phyloP scores from a whole-genome alignment of 73 alveolate genomes.

The Uronychia binucleata region DNA sequence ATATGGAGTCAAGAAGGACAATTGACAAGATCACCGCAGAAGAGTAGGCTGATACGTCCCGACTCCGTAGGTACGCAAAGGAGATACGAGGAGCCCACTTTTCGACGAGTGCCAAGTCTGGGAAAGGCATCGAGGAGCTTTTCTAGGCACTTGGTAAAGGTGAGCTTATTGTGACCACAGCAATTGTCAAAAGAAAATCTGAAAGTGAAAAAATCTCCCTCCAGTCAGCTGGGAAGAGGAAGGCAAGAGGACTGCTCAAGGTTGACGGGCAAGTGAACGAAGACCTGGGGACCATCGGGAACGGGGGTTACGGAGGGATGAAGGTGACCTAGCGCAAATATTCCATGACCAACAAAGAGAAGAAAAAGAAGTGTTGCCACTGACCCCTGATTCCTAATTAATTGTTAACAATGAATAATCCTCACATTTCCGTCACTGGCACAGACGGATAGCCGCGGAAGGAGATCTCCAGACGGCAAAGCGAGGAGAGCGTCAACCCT shows the following conservation, averaged over 20 bases:
- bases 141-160: conserved; percentile 10
- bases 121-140: conserved; percentile 74
- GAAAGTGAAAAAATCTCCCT: background rate
- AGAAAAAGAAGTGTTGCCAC: background rate
- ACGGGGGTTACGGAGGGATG: background rate
- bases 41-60: conserved; percentile 5
- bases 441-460: background rate
- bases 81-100: conserved; percentile 75
- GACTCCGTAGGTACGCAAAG: conserved; percentile 60
- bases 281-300: background rate
- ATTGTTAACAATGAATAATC: too few relatives aligned
- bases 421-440: too few relatives aligned
- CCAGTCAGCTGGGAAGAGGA: background rate
- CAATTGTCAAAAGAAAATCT: conserved; percentile 9
- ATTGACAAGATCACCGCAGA: conserved; percentile 37
- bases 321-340: background rate
- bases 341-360: background rate
- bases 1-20: conserved; percentile 72
- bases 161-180: conserved; percentile 33
- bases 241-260: background rate
- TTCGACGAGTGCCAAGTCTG: conserved; percentile 85
- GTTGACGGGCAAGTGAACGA: background rate
- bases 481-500: background rate
- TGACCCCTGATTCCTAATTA: background rate
- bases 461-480: background rate